These are phyloP conservation scores for Paralagenidium karlingii DNA, from an alignment of 352 stramenopile species.

Conservation along the genomic window DNA sequence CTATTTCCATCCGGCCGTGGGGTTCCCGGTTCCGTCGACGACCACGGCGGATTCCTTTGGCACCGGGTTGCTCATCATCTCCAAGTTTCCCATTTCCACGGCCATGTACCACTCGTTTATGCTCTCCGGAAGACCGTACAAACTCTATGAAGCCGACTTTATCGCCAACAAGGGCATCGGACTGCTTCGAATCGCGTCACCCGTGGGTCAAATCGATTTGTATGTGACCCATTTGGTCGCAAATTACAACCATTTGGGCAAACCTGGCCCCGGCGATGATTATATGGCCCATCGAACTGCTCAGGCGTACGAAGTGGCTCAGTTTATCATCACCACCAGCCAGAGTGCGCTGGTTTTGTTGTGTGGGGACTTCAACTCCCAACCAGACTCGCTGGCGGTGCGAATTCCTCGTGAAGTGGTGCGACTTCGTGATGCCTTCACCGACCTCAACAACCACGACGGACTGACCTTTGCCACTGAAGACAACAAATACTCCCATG, in stretches of 20 bases:
- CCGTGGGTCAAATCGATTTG: conserved; percentile 44
- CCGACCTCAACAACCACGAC: conserved; percentile 45
- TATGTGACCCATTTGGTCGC: conserved; percentile 70
- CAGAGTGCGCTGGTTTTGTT: conserved; percentile 43
- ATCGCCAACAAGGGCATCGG: conserved; percentile 71
- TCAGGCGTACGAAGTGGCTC: conserved; percentile 62
- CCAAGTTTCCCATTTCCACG: conserved; percentile 43
- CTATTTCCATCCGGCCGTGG: conserved; percentile 72
- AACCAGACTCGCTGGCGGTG: conserved; percentile 56
- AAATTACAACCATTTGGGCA: conserved; percentile 66
- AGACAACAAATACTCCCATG: conserved; percentile 73
- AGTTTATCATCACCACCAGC: conserved; percentile 49
- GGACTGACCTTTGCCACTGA: conserved; percentile 60
- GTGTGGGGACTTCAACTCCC: conserved; percentile 75
- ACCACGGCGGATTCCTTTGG: conserved; percentile 59
- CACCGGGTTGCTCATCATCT: conserved; percentile 62
- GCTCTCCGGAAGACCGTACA: conserved; percentile 62
- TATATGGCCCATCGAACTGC: conserved; percentile 53
- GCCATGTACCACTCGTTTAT: conserved; percentile 67
- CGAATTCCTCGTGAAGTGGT: conserved; percentile 35
- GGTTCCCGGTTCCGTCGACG: conserved; percentile 62
- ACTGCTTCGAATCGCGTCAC: conserved; percentile 43
- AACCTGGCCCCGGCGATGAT: conserved; percentile 43
- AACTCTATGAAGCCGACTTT: conserved; percentile 69
- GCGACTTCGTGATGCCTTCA: conserved; percentile 50